Conservation (phyloP, 176 grass and related monocot species). For the Musa beccarii region DNA sequence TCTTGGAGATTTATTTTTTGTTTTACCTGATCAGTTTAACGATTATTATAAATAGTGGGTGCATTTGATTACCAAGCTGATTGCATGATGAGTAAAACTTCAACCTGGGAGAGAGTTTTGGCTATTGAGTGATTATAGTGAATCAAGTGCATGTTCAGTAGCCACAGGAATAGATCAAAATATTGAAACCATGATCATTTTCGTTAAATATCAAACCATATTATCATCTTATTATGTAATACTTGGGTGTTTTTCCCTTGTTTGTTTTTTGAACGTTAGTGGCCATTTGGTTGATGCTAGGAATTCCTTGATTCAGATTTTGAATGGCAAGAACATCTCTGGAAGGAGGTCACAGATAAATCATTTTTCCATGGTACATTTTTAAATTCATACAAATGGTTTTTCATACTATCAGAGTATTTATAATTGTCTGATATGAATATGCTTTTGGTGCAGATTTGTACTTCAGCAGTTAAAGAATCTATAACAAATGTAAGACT, state of each 20-base stretch:
- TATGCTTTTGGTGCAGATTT: slow-evolving; percentile 51
- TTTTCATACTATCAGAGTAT: background rate
- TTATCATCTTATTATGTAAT: too few relatives aligned
- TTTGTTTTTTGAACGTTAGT: background rate
- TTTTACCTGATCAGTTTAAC: too few relatives aligned
- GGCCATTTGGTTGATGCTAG: background rate
- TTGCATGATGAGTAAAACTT: too few relatives aligned
- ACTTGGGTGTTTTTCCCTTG: background rate
- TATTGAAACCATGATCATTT: background rate
- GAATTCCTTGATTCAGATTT: slow-evolving; percentile 30
- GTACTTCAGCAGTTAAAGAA: slow-evolving; percentile 78
- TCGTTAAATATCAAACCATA: too few relatives aligned
- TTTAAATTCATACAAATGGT: slow-evolving; percentile 4
- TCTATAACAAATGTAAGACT: slow-evolving; percentile 75
- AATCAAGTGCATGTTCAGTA: too few relatives aligned
- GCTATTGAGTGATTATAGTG: too few relatives aligned
- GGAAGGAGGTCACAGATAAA: slow-evolving; percentile 39
- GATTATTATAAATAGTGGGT: too few relatives aligned
- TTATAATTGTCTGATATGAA: background rate
- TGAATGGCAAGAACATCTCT: slow-evolving; percentile 33
- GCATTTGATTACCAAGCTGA: too few relatives aligned
- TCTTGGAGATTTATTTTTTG: too few relatives aligned
- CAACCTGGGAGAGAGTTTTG: too few relatives aligned
- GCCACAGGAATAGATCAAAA: background rate
- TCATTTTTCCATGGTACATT: slow-evolving; percentile 42